Base-by-base conservation (phyloP, 2,329 filamentous ascomycete genomes). In the Eutypa lata region DNA sequence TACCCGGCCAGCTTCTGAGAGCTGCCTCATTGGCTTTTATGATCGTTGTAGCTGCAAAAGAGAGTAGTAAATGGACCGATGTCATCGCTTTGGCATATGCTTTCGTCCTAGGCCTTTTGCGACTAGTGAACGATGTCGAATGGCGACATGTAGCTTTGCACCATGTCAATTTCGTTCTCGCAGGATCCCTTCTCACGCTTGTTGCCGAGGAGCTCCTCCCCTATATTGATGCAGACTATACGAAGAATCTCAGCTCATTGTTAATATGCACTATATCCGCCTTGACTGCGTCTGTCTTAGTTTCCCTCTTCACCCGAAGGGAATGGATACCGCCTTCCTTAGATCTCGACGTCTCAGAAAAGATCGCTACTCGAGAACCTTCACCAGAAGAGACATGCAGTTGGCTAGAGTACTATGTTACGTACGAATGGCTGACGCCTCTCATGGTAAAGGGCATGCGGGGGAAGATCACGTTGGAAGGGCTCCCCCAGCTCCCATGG, bases 361-460 rank as follows among this genome's bases (percentile, higher is more conserved):
- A 70, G 49, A 63, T 69, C 19, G 60, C 67, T 24, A 58, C 61
- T 22, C 58, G 62, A 19, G 70, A 73, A 48, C 76, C 79, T 6
- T 71, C 77, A 2, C 75, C 72, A 0, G 79, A 82, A 60, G 78
- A 82, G 60, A 76, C 73, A 2, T 79, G 77, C 65, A 80, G 77
- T 54, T 82, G 77, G 77, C 68, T 79, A 50, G 74, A 71, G 48
- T 78, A 77, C 57, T 81, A 78, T 57, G 70, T 77, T 50, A 76
- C 76, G 4, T 82, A 77, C 59, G 73, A 74, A 51, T 81, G 77
- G 75, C 65, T 81, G 28, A 78, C 75, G 2, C 73, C 74, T 22
- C 64, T 78, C 44, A 71, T 81, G 48, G 73, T 77, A 67, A 78
- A 72, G 55, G 79, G 78, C 24, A 68, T 71, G 43, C 71, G 68